Base-by-base conservation (phyloP, 495 filamentous ascomycete species). In the Neurospora sp. region DNA sequence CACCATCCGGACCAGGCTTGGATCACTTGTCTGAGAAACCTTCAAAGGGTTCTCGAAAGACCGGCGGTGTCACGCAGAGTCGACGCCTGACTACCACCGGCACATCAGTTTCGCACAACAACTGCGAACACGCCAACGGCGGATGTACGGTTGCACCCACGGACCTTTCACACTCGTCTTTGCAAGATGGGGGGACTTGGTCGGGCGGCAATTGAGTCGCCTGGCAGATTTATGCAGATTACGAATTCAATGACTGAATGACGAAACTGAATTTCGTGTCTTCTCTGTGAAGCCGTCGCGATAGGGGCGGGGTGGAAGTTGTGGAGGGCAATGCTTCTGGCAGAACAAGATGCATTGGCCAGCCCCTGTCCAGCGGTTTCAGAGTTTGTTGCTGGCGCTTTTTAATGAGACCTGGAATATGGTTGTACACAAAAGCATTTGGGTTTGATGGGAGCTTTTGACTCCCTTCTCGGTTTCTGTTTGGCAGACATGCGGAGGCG, bases 1-100 rank as follows among this genome's bases (percentile, higher is more conserved):
- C 81, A 35, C 86, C 86, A 40, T 74, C 76, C 2, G 80, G 80
- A 1, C 76, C 74, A 16, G 78, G 76, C 65, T 69, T 81, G 40
- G 74, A 76, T 8, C 76, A 78, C 61, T 27, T 74, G 22, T 65
- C 53, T 27, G 53, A 65, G 31, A 65, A 71, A 37, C 42, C 70
- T 37, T 65, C 14, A 37, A 65, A 35, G 27, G 53, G 22, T 35
- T 37, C 27, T 65, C 53, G 53, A 65, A 65, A 65, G 53, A 31
- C 53, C 53, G 53, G 53, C 14, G 27, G 14, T 65, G 31, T 37
- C 53, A 65, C 22, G 53, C 53, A 65, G 27, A 65, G 53, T 65
- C 53, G 6, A 65, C 53, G 53, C 53, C 27, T 65, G 53, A 65
- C 53, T 35, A 65, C 53, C 27, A 65, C 53, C 53, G 27, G 27